phyloP scores from a whole-genome alignment of 2,329 filamentous ascomycete genomes.

The Fusarium neocosmosporiellum region DNA sequence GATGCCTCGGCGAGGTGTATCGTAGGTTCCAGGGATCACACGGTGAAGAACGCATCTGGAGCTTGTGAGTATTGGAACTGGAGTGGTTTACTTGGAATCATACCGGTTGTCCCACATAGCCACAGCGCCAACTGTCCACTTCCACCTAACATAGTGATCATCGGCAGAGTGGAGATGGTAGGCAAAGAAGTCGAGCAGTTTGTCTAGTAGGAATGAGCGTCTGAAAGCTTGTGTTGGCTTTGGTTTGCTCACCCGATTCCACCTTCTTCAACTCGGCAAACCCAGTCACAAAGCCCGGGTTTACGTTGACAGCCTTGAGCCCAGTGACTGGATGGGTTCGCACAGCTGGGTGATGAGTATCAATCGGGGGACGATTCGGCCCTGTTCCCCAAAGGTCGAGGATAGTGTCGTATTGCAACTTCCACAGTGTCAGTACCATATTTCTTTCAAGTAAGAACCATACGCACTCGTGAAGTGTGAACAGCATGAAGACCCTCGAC shows the following conservation, averaged over 20 bases:
- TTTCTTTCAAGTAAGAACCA: background rate
- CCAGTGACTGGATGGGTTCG: slow-evolving; percentile 61
- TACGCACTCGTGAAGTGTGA: slow-evolving; percentile 52
- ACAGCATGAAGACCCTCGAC: slow-evolving; percentile 57
- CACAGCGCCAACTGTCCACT: slow-evolving; percentile 60
- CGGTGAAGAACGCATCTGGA: slow-evolving; percentile 15
- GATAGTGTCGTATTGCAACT: slow-evolving; percentile 22
- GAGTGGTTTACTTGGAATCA: background rate
- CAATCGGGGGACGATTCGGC: slow-evolving; percentile 54
- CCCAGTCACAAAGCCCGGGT: slow-evolving; percentile 58
- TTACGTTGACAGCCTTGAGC: slow-evolving; percentile 59
- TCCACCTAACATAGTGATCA: slow-evolving; percentile 62
- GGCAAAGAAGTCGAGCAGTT: slow-evolving; percentile 57
- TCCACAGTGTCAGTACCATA: background rate
- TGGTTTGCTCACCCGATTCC: slow-evolving; percentile 54
- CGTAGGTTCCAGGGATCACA: slow-evolving; percentile 28
- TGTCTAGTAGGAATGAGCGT: background rate
- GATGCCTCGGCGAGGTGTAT: slow-evolving; percentile 21
- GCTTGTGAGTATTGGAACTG: background rate
- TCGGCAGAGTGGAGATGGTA: slow-evolving; percentile 61
- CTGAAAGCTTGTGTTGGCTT: background rate
- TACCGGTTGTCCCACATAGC: slow-evolving; percentile 62
- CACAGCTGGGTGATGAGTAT: slow-evolving; percentile 60
- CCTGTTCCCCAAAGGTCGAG: slow-evolving; percentile 16
- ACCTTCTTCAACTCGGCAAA: slow-evolving; percentile 62